Conservation (phyloP, 768 basidiomycete genomes). For the Kwoniella sp. region DNA sequence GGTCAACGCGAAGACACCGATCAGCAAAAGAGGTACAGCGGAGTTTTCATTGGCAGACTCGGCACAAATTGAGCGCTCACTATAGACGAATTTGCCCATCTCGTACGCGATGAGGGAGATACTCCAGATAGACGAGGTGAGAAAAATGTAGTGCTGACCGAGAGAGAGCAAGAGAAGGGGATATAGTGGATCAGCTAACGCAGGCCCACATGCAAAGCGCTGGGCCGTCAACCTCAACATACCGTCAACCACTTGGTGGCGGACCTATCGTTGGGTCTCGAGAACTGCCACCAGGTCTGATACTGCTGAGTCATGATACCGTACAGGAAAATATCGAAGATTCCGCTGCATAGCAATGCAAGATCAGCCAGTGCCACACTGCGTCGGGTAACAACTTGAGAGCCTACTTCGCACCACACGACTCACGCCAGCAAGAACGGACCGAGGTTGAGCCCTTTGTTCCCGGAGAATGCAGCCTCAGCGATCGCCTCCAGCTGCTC, state of each 20-base stretch:
- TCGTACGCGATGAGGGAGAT: neutral
- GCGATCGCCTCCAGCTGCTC: conserved; percentile 5
- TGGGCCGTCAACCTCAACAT: too few species aligned
- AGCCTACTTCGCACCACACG: too few species aligned
- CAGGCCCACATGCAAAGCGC: too few species aligned
- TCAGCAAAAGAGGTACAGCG: too few species aligned
- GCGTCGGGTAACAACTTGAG: too few species aligned
- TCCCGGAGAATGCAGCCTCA: neutral
- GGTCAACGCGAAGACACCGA: neutral
- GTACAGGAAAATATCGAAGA: neutral
- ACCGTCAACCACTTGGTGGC: conserved; percentile 7
- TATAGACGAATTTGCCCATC: conserved; percentile 9
- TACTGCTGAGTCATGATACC: conserved; percentile 16
- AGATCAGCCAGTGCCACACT: neutral
- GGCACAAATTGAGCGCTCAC: conserved; percentile 1
- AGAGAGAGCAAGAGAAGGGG: neutral
- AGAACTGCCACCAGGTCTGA: conserved; percentile 9
- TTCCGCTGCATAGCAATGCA: neutral
- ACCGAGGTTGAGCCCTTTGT: conserved; percentile 3
- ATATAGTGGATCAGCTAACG: neutral
- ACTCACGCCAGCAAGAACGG: conserved; percentile 6
- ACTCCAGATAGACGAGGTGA: neutral
- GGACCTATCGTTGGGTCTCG: neutral
- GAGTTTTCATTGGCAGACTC: too few species aligned
- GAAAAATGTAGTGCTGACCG: neutral